These are phyloP conservation scores for Nymphaea thermarum DNA, from an alignment of 164 flowering plant genomes.

Conservation along the genomic window DNA sequence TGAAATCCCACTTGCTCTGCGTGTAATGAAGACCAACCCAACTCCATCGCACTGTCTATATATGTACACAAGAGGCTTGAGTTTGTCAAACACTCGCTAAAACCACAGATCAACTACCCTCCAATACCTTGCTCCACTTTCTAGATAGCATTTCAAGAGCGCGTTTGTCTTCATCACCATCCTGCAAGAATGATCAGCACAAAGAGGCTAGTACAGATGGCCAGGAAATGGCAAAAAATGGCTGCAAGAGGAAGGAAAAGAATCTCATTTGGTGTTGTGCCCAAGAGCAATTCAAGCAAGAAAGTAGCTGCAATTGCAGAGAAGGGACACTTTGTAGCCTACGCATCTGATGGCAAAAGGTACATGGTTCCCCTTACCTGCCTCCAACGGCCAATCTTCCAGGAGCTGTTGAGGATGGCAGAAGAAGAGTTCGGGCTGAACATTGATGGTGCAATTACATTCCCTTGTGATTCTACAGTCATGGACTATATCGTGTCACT, in stretches of 20 bases:
- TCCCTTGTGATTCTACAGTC: constrained; percentile 1
- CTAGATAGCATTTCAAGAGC: neutral
- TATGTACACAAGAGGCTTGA: neutral
- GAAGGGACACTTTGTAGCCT: constrained; percentile 1
- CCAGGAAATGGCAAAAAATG: constrained; percentile 7
- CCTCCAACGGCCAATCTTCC: neutral
- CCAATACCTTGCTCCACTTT: neutral
- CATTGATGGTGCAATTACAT: neutral
- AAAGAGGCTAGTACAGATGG: constrained; percentile 7
- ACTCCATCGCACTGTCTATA: neutral
- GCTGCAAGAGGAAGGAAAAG: constrained; percentile 2
- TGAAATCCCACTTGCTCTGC: neutral
- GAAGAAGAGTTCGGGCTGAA: constrained; percentile 6
- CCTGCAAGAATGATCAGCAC: constrained; percentile 2
- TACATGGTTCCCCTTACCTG: neutral
- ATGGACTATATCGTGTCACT: neutral
- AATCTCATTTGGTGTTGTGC: neutral
- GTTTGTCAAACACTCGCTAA: neutral
- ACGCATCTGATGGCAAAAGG: neutral
- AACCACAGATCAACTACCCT: neutral
- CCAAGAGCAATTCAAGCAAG: too few species aligned
- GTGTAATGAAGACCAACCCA: neutral
- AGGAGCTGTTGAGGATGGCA: constrained; percentile 3
- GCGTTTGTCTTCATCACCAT: neutral
- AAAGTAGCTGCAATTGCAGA: neutral